phyloP scores from a whole-genome alignment of 768 basidiomycete species.

The Amanita muscaria region DNA sequence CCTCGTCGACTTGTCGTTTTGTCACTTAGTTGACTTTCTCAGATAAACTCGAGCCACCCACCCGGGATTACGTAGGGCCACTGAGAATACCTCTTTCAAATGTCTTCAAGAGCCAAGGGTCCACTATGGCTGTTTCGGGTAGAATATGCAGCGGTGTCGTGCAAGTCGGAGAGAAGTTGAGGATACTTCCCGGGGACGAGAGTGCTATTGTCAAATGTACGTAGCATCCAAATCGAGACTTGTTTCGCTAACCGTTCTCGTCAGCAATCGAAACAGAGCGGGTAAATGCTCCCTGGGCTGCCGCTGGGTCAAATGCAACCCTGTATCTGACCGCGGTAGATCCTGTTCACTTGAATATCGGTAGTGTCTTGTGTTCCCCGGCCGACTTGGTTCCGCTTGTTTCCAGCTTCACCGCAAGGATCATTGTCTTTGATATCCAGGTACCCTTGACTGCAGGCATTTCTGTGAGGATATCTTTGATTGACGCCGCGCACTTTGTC shows the following conservation, averaged over 20 bases:
- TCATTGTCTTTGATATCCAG: conserved; percentile 90
- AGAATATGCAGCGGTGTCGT: conserved; percentile 81
- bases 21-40: conserved; percentile 1
- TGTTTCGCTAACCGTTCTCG: neutral
- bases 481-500: too few species aligned
- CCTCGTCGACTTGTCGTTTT: neutral
- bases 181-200: conserved; percentile 90
- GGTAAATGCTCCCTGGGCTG: conserved; percentile 72
- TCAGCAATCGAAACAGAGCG: conserved; percentile 84
- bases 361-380: conserved; percentile 80
- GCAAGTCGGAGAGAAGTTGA: conserved; percentile 83
- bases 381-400: conserved; percentile 67
- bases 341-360: conserved; percentile 76
- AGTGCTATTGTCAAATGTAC: conserved; percentile 67
- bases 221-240: conserved; percentile 8
- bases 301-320: conserved; percentile 85
- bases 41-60: conserved; percentile 80
- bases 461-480: conserved; percentile 43
- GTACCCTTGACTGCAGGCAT: conserved; percentile 84
- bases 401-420: conserved; percentile 70
- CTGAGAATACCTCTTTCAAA: conserved; percentile 88
- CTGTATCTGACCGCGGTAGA: conserved; percentile 80
- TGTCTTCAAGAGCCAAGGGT: conserved; percentile 84
- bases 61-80: conserved; percentile 65
- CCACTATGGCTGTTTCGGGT: conserved; percentile 73